Evolutionary conservation across 768 basidiomycete species (phyloP).

Genomic region (Pleurotus tuoliensis): DNA sequence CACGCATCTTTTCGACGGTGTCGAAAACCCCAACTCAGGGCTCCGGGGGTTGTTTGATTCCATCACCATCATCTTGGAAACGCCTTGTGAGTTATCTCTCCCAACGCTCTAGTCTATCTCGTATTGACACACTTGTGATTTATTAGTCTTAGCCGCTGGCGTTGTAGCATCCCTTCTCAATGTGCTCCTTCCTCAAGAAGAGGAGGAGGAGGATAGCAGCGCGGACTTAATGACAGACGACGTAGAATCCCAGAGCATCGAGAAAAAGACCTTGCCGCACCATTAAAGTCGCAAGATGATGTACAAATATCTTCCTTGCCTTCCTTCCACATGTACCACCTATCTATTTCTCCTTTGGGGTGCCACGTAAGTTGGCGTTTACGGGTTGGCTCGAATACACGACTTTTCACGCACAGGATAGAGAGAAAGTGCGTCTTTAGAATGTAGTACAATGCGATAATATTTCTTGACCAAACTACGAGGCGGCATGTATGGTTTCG

Average conservation of each 20-base stretch:
- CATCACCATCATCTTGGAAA: constrained; percentile 76
- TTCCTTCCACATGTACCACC: background rate
- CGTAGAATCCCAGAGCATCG: constrained; percentile 21
- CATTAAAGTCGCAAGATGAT: no score
- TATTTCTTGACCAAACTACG: background rate
- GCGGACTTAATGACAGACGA: constrained; percentile 22
- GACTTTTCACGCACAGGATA: no score
- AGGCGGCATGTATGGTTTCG: background rate
- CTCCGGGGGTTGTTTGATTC: constrained; percentile 70
- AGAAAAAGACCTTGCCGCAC: constrained; percentile 1
- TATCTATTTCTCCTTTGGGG: background rate
- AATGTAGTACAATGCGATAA: background rate
- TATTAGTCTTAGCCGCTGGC: constrained; percentile 51
- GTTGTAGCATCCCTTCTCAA: constrained; percentile 58
- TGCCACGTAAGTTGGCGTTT: background rate
- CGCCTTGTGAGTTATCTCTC: constrained; percentile 59
- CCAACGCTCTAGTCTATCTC: no score
- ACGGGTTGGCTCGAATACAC: background rate
- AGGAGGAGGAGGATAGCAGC: constrained; percentile 17
- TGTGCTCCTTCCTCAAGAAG: constrained; percentile 43
- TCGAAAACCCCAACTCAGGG: constrained; percentile 46
- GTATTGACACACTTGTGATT: constrained; percentile 1
- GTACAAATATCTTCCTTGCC: no score
- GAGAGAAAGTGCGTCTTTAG: no score
- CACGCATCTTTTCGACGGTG: constrained; percentile 65